A percentile compares a stretch with the other conserved stretches of the same genome.
Conservation (phyloP, 768 basidiomycete genomes). For the Thelephora aurantiotincta region DNA sequence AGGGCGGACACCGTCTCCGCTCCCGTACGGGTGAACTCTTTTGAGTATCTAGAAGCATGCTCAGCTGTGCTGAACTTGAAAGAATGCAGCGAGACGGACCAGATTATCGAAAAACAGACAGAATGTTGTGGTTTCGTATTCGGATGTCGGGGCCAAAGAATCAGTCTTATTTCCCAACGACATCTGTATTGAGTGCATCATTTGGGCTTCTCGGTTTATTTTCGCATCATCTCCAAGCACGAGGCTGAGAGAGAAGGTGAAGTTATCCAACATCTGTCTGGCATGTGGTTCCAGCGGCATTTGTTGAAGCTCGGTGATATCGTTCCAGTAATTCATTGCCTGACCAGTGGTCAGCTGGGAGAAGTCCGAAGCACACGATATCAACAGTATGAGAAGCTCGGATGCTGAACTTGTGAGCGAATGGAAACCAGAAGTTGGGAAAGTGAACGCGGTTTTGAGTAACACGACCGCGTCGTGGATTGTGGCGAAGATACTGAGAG, state of each 20-base stretch:
- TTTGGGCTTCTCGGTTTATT: conserved; percentile 53
- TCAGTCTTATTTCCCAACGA: conserved; percentile 39
- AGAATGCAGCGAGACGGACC: conserved; percentile 22
- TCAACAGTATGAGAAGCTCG: conserved; percentile 45
- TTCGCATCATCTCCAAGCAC: conserved; percentile 58
- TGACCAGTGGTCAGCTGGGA: conserved; percentile 50
- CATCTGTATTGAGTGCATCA: conserved; percentile 51
- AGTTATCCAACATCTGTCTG: conserved; percentile 44
- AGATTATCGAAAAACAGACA: conserved; percentile 47
- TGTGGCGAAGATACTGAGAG: conserved; percentile 33
- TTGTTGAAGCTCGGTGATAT: conserved; percentile 40
- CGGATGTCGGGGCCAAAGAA: conserved; percentile 39
- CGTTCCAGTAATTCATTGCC: conserved; percentile 31
- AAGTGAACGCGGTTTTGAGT: conserved; percentile 39
- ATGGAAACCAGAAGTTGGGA: conserved; percentile 40
- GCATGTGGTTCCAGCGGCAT: conserved; percentile 28
- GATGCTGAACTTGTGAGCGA: conserved; percentile 43
- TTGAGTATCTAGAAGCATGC: conserved; percentile 32
- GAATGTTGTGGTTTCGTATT: conserved; percentile 51
- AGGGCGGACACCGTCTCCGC: conserved; percentile 31
- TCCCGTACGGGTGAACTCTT: conserved; percentile 46
- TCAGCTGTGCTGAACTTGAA: background rate
- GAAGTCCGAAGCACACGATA: conserved; percentile 46
- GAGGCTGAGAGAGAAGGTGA: conserved; percentile 42
- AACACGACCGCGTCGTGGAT: conserved; percentile 49